phyloP scores from a whole-genome alignment of 345 rosid genomes.

The Linum tenue region DNA sequence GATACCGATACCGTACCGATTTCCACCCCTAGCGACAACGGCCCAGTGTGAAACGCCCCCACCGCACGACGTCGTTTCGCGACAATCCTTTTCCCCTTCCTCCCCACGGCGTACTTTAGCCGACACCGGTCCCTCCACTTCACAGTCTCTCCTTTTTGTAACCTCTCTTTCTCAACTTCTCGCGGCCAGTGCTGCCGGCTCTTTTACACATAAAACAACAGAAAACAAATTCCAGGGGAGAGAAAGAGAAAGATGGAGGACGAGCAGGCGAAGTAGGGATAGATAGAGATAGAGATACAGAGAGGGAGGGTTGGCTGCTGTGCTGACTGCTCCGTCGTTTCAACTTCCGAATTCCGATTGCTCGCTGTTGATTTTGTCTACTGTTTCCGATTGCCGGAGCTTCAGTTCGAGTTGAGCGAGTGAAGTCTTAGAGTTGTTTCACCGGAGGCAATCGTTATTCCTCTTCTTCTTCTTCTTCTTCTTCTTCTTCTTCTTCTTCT shows the following conservation, averaged over 20 bases:
- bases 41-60: neutral
- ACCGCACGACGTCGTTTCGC: neutral
- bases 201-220: neutral
- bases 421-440: no score
- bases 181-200: neutral
- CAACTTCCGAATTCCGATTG: no score
- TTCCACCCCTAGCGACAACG: no score
- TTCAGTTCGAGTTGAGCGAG: no score
- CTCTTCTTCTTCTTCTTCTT: no score
- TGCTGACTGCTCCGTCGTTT: no score
- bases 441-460: neutral
- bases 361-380: no score
- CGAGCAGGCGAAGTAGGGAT: neutral
- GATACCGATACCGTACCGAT: no score
- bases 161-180: neutral
- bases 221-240: neutral
- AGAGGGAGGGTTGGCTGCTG: no score
- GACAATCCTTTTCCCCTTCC: neutral
- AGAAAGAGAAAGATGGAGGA: neutral
- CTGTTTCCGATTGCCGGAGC: no score
- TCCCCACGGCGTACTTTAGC: conserved; percentile 21
- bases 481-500: no score
- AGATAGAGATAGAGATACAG: neutral
- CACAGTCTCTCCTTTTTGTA: neutral
- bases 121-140: neutral